Base-by-base conservation (phyloP, 345 rosid species). In the Eucalyptus polyanthemos region DNA sequence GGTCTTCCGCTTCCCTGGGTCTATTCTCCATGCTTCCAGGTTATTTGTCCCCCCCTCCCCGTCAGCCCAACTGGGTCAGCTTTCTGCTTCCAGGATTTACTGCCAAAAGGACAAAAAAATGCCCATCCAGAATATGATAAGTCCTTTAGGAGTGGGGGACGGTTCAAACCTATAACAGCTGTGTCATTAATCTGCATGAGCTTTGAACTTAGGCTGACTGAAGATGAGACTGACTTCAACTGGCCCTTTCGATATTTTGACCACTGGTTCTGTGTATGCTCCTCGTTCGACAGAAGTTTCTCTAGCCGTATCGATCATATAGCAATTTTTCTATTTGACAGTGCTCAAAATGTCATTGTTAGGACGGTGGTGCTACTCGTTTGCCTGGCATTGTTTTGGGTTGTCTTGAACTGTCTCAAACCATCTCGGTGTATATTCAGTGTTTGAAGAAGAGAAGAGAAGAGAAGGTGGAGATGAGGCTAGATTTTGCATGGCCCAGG, bases 1-100 rank as follows among this genome's bases (percentile, higher is more conserved):
- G 90, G 90, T 90, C 88, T 90, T 91, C 89, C 85, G 90, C 89
- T 69, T 88, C 37, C 80, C 86, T 80, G 88, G 91, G 91, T 88
- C 88, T 53, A 88, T 47, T 92, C 56, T 93, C 94, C 95, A 86
- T 90, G 86, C 92, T 92, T 93, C 90, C 92, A 87, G 93, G 93
- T 89, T 89, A 89, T 40, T 45, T 93, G 95, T 92, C 90, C 87
- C 88, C 83, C 90, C 44, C 29, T 91, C 90, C 87, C 87, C 88
- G 31, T 87, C 72, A 76, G 16, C 85, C 47, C 27, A 40, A 21
- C 85, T 21, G 29, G 13, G 86, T 50, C 90, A 69, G 89, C 89
- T 88, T 45, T 87, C 91, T 89, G 89, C 69, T 87, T 88, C 94
- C 93, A 27, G 92, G 92, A 88, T 89, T 93, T 91, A 86, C 91